Base-by-base conservation (phyloP, 345 rosid genomes). In the Arabidopsis suecica region DNA sequence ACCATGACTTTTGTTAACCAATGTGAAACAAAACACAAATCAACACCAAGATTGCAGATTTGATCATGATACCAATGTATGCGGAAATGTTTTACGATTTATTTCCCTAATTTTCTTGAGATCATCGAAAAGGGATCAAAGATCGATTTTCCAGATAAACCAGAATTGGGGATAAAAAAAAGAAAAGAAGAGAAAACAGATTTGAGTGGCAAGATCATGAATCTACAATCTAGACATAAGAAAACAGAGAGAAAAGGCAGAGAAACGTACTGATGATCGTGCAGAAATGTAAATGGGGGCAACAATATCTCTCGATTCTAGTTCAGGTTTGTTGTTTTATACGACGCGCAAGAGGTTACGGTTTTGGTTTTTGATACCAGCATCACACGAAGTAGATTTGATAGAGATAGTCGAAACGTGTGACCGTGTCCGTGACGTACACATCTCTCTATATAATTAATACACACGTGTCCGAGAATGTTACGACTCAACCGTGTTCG, bases 1-100 rank as follows among this genome's bases (percentile, higher is more conserved):
- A 83, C 93, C 93, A 89, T 93, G n/a, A 40, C 70, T 56, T 60
- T 22, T 40, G 5, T 7, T 22, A 58, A 61, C 3, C 11, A 11
- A 61, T 22, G 3, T 7, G 14, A 57, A 36, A 42, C 47, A 50
- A 60, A 30, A 41, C 59, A 74, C 53, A 47, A 48, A 49, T 57
- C 44, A 57, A 68, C 1, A 25, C 45, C 8, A 53, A 42, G 8
- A 6, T 73, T 55, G 62, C 53, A 41, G 16, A 42, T 64, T 37
- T 64, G 20, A 64, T 54, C 48, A 28, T 47, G 32, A 72, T 11
- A 61, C 61, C 33, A 71, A 72, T 41, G n/a, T 1, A 36, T 50
- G 59, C 45, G 32, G 44, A 64, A 45, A 64, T 47, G 16, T 49
- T 41, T 41, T 6, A n/a, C 6, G 32, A 44, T 69, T 57, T 1